Base-by-base conservation (phyloP, 192 early-diverging fungal genomes). In the Phycomyces blakesleeanus region DNA sequence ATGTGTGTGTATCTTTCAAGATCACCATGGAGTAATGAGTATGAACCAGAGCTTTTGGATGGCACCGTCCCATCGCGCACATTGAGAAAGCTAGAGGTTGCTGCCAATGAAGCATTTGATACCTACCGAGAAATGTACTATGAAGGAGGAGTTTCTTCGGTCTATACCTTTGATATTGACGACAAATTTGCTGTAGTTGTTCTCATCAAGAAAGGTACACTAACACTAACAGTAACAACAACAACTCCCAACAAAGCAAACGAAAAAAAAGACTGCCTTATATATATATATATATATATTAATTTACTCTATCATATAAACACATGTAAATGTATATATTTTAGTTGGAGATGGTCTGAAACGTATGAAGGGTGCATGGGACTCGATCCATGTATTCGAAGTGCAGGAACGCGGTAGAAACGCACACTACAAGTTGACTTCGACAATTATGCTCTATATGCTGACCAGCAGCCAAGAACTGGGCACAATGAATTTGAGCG, bases 11-110 rank as follows among this genome's bases (percentile, higher is more conserved):
- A 2, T 51, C 20, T 1, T 25, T 39, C 27, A 65, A 84, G 96
- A 65, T 99, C 97, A 15, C 97, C 97, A 42, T 98, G 96, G 96
- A 93, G 92, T 18, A 94, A 95, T 71, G 86, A 94, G 62, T 99
- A 92, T 72, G 90, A 94, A 40, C 96, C 96, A 44, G 83, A 89
- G 26, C 72, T 91, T 68, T 64, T 72, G 20, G 97, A 97, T 61
- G 92, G 87, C 39, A 81, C 78, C 24, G 67, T 85, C 37, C 96
- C 97, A 6, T 90, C 93, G 4, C 59, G 84, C 14, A 81, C 85
- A 40, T 81, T 95, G 63, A 89, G 95, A 34, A 92, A 91, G 71
- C 85, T 99, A 10, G 97, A 99, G 67, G 63, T 90, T 25, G 75
- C 87, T 4, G 93, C 93, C 34, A 99, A 99, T 77, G 95, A 94